These are phyloP conservation scores for Leccinum huronense DNA, from an alignment of 1,284 basidiomycete species.

Conservation along the genomic window DNA sequence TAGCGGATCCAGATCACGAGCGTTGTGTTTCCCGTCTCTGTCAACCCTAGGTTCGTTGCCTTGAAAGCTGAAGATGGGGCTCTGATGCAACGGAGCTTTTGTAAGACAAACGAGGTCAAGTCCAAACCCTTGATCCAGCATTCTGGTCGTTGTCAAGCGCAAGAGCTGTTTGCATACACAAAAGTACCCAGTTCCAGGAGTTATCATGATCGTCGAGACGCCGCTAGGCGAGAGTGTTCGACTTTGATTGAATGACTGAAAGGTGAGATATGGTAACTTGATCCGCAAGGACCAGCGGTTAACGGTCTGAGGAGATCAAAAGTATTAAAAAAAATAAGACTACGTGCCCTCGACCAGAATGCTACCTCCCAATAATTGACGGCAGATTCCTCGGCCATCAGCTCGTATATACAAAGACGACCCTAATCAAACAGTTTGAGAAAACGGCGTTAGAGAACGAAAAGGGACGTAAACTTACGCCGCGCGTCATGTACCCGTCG, in stretches of 20 bases:
- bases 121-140: slow-evolving; percentile 92
- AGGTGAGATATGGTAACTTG: too few species aligned
- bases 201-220: slow-evolving; percentile 80
- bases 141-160: slow-evolving; percentile 90
- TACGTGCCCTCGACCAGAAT: neutral
- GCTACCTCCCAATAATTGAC: slow-evolving; percentile 98
- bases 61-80: slow-evolving; percentile 83
- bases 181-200: slow-evolving; percentile 94
- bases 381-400: slow-evolving; percentile 94
- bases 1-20: slow-evolving; percentile 67
- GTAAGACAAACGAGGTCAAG: slow-evolving; percentile 89
- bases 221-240: too few species aligned
- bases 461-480: slow-evolving; percentile 48
- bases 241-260: too few species aligned
- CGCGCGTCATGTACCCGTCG: slow-evolving; percentile 77
- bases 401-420: slow-evolving; percentile 93
- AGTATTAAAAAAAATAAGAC: too few species aligned
- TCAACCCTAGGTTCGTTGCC: slow-evolving; percentile 53
- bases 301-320: too few species aligned
- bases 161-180: slow-evolving; percentile 89
- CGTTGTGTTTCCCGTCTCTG: slow-evolving; percentile 44
- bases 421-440: slow-evolving; percentile 47
- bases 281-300: too few species aligned
- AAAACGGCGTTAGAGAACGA: slow-evolving; percentile 2
- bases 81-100: slow-evolving; percentile 91